A percentile compares a stretch with the other conserved stretches of the same genome.
These are phyloP conservation scores for Areca catechu DNA, from an alignment of 176 grass and related monocot genomes.

Conservation along the genomic window DNA sequence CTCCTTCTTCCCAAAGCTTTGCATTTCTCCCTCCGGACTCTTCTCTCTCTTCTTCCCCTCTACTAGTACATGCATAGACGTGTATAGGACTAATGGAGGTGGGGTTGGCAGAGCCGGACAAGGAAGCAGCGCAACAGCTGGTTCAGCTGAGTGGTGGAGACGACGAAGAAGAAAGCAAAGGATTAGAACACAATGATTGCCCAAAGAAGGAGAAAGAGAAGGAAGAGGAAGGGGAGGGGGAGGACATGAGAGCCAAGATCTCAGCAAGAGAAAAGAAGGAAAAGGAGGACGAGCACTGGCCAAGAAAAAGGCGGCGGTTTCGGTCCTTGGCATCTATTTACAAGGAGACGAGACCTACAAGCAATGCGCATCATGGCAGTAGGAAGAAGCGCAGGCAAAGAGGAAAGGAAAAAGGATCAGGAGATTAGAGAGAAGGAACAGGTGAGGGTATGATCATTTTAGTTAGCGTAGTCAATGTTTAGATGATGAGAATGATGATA, in stretches of 20 bases:
- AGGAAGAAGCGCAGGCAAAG: no score
- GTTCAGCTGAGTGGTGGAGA: conserved; percentile 39
- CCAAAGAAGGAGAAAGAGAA: conserved; percentile 1
- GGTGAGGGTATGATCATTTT: no score
- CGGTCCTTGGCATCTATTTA: conserved; percentile 35
- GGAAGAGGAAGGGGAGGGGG: conserved; percentile 8
- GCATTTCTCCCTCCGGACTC: no score
- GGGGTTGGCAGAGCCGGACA: conserved; percentile 13
- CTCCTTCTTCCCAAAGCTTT: no score
- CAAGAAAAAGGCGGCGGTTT: conserved; percentile 24
- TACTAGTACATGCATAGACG: no score
- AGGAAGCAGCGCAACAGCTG: conserved; percentile 56
- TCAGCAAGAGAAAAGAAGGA: conserved; percentile 7
- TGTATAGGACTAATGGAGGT: background rate
- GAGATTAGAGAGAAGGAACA: no score
- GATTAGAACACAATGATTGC: conserved; percentile 14
- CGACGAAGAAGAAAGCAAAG: background rate
- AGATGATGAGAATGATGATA: no score
- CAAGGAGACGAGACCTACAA: background rate
- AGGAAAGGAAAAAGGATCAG: no score
- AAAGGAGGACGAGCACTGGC: background rate
- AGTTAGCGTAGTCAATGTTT: no score
- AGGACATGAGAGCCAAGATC: conserved; percentile 11
- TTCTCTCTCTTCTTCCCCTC: background rate
- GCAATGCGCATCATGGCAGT: no score